Conservation (phyloP, 1,139 yeast genomes). For the Pichia sp. region DNA sequence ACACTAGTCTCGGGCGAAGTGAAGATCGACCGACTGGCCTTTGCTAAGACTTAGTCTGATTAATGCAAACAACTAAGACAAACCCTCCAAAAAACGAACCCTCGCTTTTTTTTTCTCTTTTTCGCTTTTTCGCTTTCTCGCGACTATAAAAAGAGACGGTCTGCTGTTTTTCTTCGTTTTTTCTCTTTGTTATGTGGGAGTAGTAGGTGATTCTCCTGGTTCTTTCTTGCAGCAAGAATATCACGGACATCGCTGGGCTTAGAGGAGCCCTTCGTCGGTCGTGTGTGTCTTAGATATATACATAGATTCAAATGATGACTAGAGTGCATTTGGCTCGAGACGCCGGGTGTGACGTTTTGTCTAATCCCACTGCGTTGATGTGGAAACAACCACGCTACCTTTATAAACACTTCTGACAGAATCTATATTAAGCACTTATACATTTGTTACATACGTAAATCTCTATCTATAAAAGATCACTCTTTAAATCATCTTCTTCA, state of each 20-base stretch:
- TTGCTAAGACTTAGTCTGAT: too few relatives aligned
- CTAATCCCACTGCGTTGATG: conserved; percentile 52
- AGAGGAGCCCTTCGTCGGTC: too few relatives aligned
- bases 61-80: conserved; percentile 2
- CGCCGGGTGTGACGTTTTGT: conserved; percentile 33
- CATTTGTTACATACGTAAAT: too few relatives aligned
- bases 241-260: too few relatives aligned
- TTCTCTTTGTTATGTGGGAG: neutral
- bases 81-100: conserved; percentile 7
- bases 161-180: conserved; percentile 1
- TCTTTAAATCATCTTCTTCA: conserved; percentile 27
- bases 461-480: conserved; percentile 1
- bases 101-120: neutral
- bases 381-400: conserved; percentile 94
- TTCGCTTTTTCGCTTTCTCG: neutral
- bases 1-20: conserved; percentile 76
- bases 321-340: conserved; percentile 98
- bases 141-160: neutral
- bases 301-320: conserved; percentile 56
- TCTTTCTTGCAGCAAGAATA: too few relatives aligned
- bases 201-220: too few relatives aligned
- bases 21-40: conserved; percentile 84
- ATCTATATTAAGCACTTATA: too few relatives aligned
- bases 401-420: conserved; percentile 23
- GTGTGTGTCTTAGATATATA: too few relatives aligned